Percentiles rank a stretch among this genome's conserved stretches.
Evolutionary conservation across 805 yeast species (phyloP).

Genomic region (Wickerhamiella hasegawae): DNA sequence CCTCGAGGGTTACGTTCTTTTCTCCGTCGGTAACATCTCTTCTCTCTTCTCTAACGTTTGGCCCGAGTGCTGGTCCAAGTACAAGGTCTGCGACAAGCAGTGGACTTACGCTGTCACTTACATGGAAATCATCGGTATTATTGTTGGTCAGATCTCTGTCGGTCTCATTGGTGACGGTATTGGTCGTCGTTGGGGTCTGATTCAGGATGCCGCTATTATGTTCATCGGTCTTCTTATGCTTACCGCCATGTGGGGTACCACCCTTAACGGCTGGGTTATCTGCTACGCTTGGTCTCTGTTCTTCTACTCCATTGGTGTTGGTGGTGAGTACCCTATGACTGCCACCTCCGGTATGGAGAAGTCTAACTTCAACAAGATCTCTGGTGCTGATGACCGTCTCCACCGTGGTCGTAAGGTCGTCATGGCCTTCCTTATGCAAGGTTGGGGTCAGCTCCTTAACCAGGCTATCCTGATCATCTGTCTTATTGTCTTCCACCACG

Average conservation of each 20-base stretch:
- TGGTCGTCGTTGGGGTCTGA: constrained; percentile 46
- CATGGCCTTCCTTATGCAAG: constrained; percentile 22
- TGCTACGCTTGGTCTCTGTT: constrained; percentile 32
- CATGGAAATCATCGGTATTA: constrained; percentile 31
- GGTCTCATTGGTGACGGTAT: constrained; percentile 43
- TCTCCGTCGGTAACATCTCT: constrained; percentile 23
- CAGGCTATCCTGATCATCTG: constrained; percentile 17
- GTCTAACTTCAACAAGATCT: constrained; percentile 24
- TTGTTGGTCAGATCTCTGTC: constrained; percentile 42
- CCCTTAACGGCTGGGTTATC: constrained; percentile 43
- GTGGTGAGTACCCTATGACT: constrained; percentile 54
- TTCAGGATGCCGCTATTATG: constrained; percentile 41
- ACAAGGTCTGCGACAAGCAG: constrained; percentile 19
- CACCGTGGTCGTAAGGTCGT: constrained; percentile 26
- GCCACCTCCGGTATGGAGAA: constrained; percentile 49
- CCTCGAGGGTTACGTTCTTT: constrained; percentile 25
- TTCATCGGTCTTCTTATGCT: constrained; percentile 41
- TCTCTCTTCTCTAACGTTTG: constrained; percentile 20
- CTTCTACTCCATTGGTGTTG: constrained; percentile 36
- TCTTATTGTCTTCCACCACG: constrained; percentile 19
- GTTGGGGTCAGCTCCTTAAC: constrained; percentile 22
- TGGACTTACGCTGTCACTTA: constrained; percentile 24
- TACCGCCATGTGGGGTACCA: constrained; percentile 41
- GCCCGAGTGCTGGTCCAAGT: constrained; percentile 24
- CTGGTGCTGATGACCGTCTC: constrained; percentile 22